phyloP scores from a whole-genome alignment of 441 rosid species.

The Euphorbia neoarborescens region DNA sequence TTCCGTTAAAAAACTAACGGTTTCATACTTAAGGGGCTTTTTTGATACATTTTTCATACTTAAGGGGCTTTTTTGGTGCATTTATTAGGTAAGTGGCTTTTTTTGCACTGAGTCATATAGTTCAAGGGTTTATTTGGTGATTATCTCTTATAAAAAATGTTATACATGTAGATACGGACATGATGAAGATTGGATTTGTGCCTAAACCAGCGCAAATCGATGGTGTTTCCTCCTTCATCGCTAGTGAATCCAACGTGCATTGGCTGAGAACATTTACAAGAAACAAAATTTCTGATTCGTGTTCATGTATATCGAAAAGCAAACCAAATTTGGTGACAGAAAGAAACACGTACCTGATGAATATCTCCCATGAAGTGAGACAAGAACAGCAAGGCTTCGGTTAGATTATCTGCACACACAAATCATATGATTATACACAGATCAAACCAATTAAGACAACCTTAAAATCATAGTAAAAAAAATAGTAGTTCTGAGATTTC shows the following conservation, averaged over 20 bases:
- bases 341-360: slow-evolving; percentile 49
- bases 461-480: background rate
- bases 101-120: too few relatives aligned
- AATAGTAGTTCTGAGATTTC: too few relatives aligned
- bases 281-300: background rate
- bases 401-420: slow-evolving; percentile 60
- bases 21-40: too few relatives aligned
- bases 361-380: slow-evolving; percentile 95
- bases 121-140: too few relatives aligned
- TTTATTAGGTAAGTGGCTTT: too few relatives aligned
- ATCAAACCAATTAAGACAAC: background rate
- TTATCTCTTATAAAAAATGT: too few relatives aligned
- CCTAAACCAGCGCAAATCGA: slow-evolving; percentile 68
- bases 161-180: slow-evolving; percentile 30
- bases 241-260: slow-evolving; percentile 77
- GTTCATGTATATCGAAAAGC: background rate
- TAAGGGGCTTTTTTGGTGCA: too few relatives aligned
- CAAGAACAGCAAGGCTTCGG: slow-evolving; percentile 79
- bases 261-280: slow-evolving; percentile 37
- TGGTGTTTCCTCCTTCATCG: slow-evolving; percentile 82
- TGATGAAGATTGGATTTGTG: slow-evolving; percentile 90
- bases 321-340: background rate
- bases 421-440: background rate
- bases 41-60: too few relatives aligned
- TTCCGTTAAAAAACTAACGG: too few relatives aligned